Evolutionary conservation across 2,329 filamentous ascomycete species (phyloP), one percentile per base, ranked within the genome.

Genomic region (Stagonosporopsis cucurbitacearum): DNA sequence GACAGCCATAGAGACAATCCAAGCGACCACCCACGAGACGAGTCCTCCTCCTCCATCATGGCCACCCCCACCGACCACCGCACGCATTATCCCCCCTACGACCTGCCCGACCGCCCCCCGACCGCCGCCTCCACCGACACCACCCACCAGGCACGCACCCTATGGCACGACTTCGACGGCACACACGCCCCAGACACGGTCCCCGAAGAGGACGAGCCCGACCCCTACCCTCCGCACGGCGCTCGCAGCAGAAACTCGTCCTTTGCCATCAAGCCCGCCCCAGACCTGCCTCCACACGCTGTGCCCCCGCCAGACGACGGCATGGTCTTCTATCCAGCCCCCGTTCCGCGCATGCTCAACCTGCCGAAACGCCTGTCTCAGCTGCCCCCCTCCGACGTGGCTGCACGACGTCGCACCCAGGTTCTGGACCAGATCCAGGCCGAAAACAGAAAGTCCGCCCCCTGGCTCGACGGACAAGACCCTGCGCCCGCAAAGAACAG

Each of bases 241-340:
- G 9, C 5, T 11, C 4, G 26, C 5, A 70, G 64, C 49, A 63
- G 69, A 4, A 59, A 70, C 15, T 73, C 72, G 36, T 72, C 72
- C 11, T 50, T 50, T 7, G 87, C 71, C 77, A 85, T 67, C 82
- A 88, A 68, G 30, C 43, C 63, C 2, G 50, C 66, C 8, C 26
- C 26, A 30, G 60, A 59, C 4, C 62, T 63, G 4, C 57, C 62
- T 0, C 59, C 26, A 11, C 26, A 65, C 23, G 70, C 59, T 12
- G 64, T 62, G 6, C 85, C 86, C 1, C 80, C 82, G 23, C 88
- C 88, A 1, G 88, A 86, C 4, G 86, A 94, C 63, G 82, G 88
- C 65, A 96, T 98, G 91, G 86, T 96, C 9, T 98, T 89, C 76
- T 99, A 99, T 73, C 95, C 95, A 13, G 95, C 95, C 3, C 93